Evolutionary conservation across 345 rosid genomes (phyloP).

Genomic region (Corchorus olitorius): DNA sequence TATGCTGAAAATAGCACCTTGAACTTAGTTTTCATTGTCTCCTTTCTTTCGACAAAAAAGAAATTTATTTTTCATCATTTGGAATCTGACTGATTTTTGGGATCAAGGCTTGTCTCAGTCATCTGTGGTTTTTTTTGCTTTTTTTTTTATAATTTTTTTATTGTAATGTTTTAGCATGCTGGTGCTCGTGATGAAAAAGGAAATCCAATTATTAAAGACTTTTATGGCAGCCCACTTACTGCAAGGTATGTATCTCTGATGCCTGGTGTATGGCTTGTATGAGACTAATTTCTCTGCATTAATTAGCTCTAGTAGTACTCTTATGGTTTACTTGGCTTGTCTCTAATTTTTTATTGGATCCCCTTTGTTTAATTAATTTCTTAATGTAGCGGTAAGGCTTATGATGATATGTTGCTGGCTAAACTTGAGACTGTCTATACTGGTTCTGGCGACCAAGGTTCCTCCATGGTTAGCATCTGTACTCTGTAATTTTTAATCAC

Average conservation of each 20-base stretch:
- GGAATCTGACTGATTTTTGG: slow-evolving; percentile 3
- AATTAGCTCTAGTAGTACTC: not conserved
- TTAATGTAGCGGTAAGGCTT: slow-evolving; percentile 72
- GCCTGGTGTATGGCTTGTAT: slow-evolving; percentile 7
- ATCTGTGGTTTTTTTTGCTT: not conserved
- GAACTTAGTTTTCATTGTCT: not conserved
- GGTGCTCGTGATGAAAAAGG: slow-evolving; percentile 85
- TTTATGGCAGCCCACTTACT: slow-evolving; percentile 81
- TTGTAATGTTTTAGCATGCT: slow-evolving; percentile 57
- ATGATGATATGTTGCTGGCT: slow-evolving; percentile 75
- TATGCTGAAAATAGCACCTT: slow-evolving; percentile 5
- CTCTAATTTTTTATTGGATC: slow-evolving; percentile 21
- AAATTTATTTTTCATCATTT: not conserved
- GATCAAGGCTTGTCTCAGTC: not conserved
- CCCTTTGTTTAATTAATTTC: slow-evolving; percentile 22
- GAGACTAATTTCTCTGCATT: not conserved
- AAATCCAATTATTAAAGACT: slow-evolving; percentile 80
- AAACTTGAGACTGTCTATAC: slow-evolving; percentile 85
- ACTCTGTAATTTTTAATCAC: slow-evolving; percentile 13
- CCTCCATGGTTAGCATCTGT: slow-evolving; percentile 73
- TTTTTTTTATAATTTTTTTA: too few relatives aligned
- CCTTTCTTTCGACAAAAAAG: too few relatives aligned
- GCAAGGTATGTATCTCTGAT: slow-evolving; percentile 60
- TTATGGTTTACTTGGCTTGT: slow-evolving; percentile 8
- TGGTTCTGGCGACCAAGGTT: slow-evolving; percentile 89